These are phyloP conservation scores for Boletus sp. DNA, from an alignment of 768 basidiomycete genomes.

Conservation along the genomic window DNA sequence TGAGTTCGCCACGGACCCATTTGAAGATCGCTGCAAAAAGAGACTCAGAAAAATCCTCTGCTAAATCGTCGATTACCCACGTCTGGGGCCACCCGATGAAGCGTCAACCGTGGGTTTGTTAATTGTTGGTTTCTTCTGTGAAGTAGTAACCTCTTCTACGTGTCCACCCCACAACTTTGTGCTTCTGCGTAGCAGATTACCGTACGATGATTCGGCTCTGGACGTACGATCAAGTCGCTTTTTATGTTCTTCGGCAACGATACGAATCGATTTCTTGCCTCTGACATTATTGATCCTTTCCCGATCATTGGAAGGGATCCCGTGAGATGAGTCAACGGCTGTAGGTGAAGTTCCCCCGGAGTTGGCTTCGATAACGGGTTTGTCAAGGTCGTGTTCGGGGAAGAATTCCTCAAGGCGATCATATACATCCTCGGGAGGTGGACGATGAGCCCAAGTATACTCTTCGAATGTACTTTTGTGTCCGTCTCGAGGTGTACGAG, in stretches of 20 bases:
- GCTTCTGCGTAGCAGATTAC: slow-evolving; percentile 66
- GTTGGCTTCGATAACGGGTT: slow-evolving; percentile 86
- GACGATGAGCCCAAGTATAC: slow-evolving; percentile 85
- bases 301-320: slow-evolving; percentile 33
- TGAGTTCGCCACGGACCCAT: slow-evolving; percentile 97
- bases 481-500: slow-evolving; percentile 30
- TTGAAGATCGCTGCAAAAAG: slow-evolving; percentile 75
- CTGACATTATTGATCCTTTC: slow-evolving; percentile 45
- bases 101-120: slow-evolving; percentile 51
- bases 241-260: slow-evolving; percentile 88
- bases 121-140: slow-evolving; percentile 50
- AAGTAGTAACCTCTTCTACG: slow-evolving; percentile 88
- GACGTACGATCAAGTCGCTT: slow-evolving; percentile 69
- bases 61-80: slow-evolving; percentile 44
- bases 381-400: slow-evolving; percentile 93
- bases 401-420: slow-evolving; percentile 93
- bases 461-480: slow-evolving; percentile 56
- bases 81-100: slow-evolving; percentile 58
- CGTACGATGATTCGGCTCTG: slow-evolving; percentile 50
- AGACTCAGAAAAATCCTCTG: slow-evolving; percentile 13
- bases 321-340: slow-evolving; percentile 47
- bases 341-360: slow-evolving; percentile 81
- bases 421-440: slow-evolving; percentile 88
- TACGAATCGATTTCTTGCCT: slow-evolving; percentile 88
- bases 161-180: slow-evolving; percentile 95